These are phyloP conservation scores for Trichoderma lentiforme DNA, from an alignment of 2,329 filamentous ascomycete genomes.

Conservation along the genomic window DNA sequence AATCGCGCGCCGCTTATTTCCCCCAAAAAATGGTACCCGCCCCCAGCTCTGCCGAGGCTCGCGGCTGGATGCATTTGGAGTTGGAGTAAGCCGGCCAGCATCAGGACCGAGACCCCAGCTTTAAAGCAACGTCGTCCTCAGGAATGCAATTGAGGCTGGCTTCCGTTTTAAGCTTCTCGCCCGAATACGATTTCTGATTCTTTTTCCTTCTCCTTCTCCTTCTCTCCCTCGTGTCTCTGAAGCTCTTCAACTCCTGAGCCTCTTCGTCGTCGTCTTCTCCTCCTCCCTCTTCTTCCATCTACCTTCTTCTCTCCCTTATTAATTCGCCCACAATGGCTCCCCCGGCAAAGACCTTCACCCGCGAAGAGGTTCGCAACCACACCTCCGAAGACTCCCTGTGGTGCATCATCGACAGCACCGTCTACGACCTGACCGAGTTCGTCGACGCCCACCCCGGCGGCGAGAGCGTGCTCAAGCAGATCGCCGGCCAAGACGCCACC, in stretches of 20 bases:
- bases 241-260: not conserved
- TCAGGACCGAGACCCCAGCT: not conserved
- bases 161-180: not conserved
- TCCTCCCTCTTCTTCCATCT: not conserved
- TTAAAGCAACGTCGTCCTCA: not conserved
- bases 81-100: not conserved
- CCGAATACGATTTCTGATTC: not conserved
- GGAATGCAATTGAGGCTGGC: conserved; percentile 4
- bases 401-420: conserved; percentile 82
- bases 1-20: conserved; percentile 3
- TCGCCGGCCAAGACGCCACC: conserved; percentile 79
- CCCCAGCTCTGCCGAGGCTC: conserved; percentile 12
- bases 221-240: not conserved
- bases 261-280: not conserved
- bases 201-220: not conserved
- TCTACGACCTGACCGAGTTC: conserved; percentile 85
- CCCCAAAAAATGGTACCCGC: not conserved
- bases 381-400: conserved; percentile 73
- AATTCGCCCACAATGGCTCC: conserved; percentile 32
- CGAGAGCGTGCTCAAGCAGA: conserved; percentile 72
- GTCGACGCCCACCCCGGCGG: conserved; percentile 82
- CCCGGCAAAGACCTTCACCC: conserved; percentile 51
- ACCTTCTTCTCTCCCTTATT: not conserved
- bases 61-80: not conserved
- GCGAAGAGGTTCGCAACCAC: conserved; percentile 69